A percentile compares a stretch with the other conserved stretches of the same genome.
phyloP scores from a whole-genome alignment of 768 basidiomycete genomes.

The Macrolepiota albuminosa region DNA sequence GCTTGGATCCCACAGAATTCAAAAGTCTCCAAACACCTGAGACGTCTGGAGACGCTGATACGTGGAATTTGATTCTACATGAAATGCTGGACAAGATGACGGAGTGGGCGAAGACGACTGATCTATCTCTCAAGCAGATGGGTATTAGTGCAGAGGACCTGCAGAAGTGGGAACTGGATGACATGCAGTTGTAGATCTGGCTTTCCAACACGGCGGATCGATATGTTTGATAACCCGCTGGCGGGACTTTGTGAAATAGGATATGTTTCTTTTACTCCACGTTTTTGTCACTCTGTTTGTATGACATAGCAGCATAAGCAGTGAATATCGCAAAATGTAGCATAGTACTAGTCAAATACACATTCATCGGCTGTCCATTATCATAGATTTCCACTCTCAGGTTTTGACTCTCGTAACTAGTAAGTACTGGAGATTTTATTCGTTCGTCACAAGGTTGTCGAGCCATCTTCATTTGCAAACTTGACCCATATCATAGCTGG shows the following conservation, averaged over 20 bases:
- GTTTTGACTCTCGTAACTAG: too few relatives aligned
- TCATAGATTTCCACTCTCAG: not conserved
- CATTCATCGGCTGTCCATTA: not conserved
- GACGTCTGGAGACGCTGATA: not conserved
- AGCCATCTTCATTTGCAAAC: too few relatives aligned
- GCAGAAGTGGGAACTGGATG: not conserved
- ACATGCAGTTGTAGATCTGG: not conserved
- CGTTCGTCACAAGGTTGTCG: too few relatives aligned
- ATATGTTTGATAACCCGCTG: not conserved
- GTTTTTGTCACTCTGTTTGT: not conserved
- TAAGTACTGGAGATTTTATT: too few relatives aligned
- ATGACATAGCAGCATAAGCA: not conserved
- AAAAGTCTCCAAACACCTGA: not conserved
- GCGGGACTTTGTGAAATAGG: not conserved
- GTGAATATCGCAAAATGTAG: not conserved
- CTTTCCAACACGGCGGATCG: not conserved
- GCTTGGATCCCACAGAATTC: conserved; percentile 1
- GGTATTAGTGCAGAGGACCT: not conserved
- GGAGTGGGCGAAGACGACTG: conserved; percentile 2
- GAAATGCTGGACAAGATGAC: conserved; percentile 7
- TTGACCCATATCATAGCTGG: too few relatives aligned
- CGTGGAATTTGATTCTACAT: not conserved
- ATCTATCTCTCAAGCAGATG: not conserved
- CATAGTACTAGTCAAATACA: not conserved
- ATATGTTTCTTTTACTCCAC: not conserved